Percentiles rank a stretch among this genome's conserved stretches.
Conservation (phyloP, 768 basidiomycete genomes). For the Tubosaeta sp. region DNA sequence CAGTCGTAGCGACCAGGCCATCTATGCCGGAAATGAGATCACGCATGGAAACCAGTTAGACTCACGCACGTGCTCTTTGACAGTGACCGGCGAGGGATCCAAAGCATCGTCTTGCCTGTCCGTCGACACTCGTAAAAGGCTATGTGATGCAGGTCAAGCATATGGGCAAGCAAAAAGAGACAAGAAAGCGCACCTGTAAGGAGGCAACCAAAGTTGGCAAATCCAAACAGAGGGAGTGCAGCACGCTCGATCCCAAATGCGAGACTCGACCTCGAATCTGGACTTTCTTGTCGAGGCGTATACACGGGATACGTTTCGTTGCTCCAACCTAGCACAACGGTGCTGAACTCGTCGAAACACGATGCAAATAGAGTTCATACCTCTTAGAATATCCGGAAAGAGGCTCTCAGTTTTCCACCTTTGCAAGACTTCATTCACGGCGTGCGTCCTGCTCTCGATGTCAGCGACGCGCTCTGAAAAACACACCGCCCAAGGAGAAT, state of each 20-base stretch:
- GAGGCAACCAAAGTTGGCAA: conserved; percentile 41
- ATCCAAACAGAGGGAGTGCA: conserved; percentile 42
- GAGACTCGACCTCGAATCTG: conserved; percentile 1
- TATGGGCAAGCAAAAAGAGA: neutral
- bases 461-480: conserved; percentile 18
- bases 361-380: neutral
- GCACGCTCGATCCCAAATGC: conserved; percentile 42
- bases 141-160: neutral
- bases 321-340: conserved; percentile 17
- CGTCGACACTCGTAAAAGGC: conserved; percentile 33
- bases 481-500: conserved; percentile 17
- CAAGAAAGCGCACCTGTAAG: conserved; percentile 31
- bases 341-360: neutral
- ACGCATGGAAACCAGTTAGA: neutral
- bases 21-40: conserved; percentile 6
- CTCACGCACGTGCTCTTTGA: conserved; percentile 38
- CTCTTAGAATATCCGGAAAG: conserved; percentile 21
- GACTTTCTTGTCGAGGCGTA: conserved; percentile 10
- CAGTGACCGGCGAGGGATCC: conserved; percentile 39
- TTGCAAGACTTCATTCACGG: conserved; percentile 9
- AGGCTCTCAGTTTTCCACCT: conserved; percentile 14
- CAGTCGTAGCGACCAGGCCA: conserved; percentile 39
- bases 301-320: conserved; percentile 25
- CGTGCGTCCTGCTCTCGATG: conserved; percentile 11
- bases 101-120: conserved; percentile 30